These are phyloP conservation scores for Hanseniaspora pseudoguilliermondii DNA, from an alignment of 805 yeast species.

Conservation along the genomic window DNA sequence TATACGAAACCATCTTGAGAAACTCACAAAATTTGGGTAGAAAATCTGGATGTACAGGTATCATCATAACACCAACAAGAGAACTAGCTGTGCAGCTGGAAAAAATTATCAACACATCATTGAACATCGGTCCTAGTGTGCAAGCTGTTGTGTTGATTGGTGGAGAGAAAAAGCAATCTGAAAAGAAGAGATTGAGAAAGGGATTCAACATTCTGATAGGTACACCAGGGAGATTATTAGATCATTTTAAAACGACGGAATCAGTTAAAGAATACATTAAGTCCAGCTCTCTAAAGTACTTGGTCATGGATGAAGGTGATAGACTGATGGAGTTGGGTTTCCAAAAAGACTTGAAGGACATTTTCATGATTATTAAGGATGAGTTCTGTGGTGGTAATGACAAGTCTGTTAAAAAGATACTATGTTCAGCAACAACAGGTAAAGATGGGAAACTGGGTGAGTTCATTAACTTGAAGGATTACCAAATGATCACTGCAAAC, in stretches of 20 bases:
- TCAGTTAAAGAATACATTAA: slow-evolving; percentile 41
- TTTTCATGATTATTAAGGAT: slow-evolving; percentile 46
- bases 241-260: slow-evolving; percentile 82
- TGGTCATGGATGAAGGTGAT: slow-evolving; percentile 95
- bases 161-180: slow-evolving; percentile 95
- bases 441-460: slow-evolving; percentile 73
- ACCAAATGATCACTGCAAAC: slow-evolving; percentile 48
- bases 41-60: slow-evolving; percentile 73
- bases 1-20: slow-evolving; percentile 56
- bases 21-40: slow-evolving; percentile 30
- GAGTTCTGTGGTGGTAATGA: slow-evolving; percentile 34
- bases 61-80: slow-evolving; percentile 85
- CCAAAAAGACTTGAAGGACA: slow-evolving; percentile 78
- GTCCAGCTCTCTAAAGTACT: slow-evolving; percentile 61
- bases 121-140: slow-evolving; percentile 40
- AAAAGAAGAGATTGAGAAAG: slow-evolving; percentile 86
- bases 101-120: slow-evolving; percentile 33
- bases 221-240: slow-evolving; percentile 92
- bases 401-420: slow-evolving; percentile 65
- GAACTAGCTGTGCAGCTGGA: slow-evolving; percentile 89
- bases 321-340: slow-evolving; percentile 90
- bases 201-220: slow-evolving; percentile 95
- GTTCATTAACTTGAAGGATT: slow-evolving; percentile 49
- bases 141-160: slow-evolving; percentile 91
- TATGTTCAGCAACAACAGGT: slow-evolving; percentile 88